These are phyloP conservation scores for Immersiporthe knoxdaviesiana DNA, from an alignment of 2,329 filamentous ascomycete species.

Conservation along the genomic window DNA sequence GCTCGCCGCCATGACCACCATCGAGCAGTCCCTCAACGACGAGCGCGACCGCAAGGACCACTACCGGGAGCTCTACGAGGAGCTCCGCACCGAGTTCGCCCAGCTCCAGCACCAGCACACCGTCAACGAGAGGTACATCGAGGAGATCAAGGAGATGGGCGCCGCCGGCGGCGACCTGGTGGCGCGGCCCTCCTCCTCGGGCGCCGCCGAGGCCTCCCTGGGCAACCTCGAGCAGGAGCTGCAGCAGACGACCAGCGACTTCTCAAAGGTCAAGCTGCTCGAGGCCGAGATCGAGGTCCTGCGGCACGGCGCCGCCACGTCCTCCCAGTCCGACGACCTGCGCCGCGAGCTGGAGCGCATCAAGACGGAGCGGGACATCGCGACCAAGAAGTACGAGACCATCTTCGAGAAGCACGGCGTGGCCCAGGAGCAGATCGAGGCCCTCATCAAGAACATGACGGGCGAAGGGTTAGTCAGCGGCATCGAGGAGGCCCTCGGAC, in stretches of 20 bases:
- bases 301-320: conserved; percentile 42
- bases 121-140: conserved; percentile 57
- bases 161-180: conserved; percentile 39
- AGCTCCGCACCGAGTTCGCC: conserved; percentile 43
- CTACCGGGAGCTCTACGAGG: conserved; percentile 37
- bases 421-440: conserved; percentile 60
- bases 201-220: conserved; percentile 14
- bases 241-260: conserved; percentile 47
- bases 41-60: conserved; percentile 36
- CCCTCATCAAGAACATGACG: conserved; percentile 54
- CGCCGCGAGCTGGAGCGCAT: conserved; percentile 27
- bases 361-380: conserved; percentile 45
- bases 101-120: conserved; percentile 49
- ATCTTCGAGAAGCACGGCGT: conserved; percentile 62
- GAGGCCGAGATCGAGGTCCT: conserved; percentile 65
- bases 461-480: conserved; percentile 58
- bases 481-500: conserved; percentile 40
- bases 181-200: conserved; percentile 18
- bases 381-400: conserved; percentile 57
- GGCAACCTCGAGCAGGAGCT: conserved; percentile 63
- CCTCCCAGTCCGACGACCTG: conserved; percentile 21
- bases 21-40: conserved; percentile 33
- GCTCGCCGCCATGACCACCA: conserved; percentile 36
- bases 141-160: conserved; percentile 61
- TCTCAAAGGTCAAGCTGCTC: conserved; percentile 45